Percentiles rank a stretch among this genome's conserved stretches.
These are phyloP conservation scores for Diaporthe caulivora DNA, from an alignment of 2,329 filamentous ascomycete genomes.

Conservation along the genomic window DNA sequence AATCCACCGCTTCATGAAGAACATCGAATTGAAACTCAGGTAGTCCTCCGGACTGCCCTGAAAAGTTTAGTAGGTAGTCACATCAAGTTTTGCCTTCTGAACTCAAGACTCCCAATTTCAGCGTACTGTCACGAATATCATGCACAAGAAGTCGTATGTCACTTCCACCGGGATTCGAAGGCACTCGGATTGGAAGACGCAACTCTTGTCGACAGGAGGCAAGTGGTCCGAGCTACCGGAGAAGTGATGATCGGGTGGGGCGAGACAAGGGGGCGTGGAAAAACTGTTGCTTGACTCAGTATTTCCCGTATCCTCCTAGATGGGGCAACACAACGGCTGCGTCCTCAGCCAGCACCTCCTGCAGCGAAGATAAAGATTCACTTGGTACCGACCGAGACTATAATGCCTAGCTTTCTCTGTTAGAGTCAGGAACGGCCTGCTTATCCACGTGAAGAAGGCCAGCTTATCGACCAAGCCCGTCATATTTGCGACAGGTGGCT, in stretches of 20 bases:
- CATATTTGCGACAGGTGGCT: background rate
- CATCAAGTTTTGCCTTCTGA: background rate
- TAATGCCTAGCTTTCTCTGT: background rate
- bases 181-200: background rate
- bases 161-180: background rate
- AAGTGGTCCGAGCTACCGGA: background rate
- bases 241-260: background rate
- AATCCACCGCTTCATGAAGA: background rate
- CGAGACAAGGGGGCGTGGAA: background rate
- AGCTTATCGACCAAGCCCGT: background rate
- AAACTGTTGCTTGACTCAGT: conserved; percentile 17
- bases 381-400: background rate
- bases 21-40: background rate
- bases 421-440: too few species aligned
- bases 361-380: background rate
- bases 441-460: background rate
- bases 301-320: background rate
- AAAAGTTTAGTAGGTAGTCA: background rate
- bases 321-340: background rate
- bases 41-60: background rate
- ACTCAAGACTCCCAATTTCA: background rate
- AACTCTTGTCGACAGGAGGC: background rate
- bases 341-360: too few species aligned
- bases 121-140: background rate
- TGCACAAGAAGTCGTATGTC: background rate